Conservation (phyloP, 345 rosid species). For the Gossypium sturtianum region DNA sequence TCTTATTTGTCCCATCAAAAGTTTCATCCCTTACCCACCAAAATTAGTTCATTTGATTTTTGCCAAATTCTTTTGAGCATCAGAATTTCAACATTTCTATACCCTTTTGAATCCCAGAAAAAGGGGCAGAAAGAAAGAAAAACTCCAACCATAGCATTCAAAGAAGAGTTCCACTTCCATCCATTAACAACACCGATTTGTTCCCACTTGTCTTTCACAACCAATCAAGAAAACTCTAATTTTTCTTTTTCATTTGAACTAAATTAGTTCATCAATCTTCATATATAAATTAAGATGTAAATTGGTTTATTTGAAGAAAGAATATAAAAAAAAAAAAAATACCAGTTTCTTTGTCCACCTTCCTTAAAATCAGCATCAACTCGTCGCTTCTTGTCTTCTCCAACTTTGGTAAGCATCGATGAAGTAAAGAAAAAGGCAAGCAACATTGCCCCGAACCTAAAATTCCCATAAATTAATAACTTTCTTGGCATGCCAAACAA, state of each 20-base stretch:
- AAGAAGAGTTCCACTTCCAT: not conserved
- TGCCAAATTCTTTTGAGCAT: not conserved
- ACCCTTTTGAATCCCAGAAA: not conserved
- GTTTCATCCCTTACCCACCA: not conserved
- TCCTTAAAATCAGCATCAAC: slow-evolving; percentile 82
- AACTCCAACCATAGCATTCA: not conserved
- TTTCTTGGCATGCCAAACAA: not conserved
- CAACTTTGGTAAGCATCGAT: slow-evolving; percentile 86
- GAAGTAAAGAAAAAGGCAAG: slow-evolving; percentile 78
- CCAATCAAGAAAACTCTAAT: not conserved
- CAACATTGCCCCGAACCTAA: slow-evolving; percentile 78
- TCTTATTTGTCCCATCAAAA: not conserved
- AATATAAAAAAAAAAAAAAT: not conserved
- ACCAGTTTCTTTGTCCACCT: slow-evolving; percentile 97
- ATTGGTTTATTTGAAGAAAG: not conserved
- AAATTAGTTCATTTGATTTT: not conserved
- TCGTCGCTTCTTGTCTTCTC: slow-evolving; percentile 73
- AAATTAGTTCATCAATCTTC: not conserved
- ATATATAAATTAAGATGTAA: not conserved
- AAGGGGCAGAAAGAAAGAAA: not conserved
- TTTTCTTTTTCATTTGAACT: not conserved
- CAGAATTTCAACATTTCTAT: not conserved
- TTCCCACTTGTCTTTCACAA: not conserved
- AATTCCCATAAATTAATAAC: not conserved
- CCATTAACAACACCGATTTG: not conserved